phyloP scores from a whole-genome alignment of 73 alveolate genomes.

The Paramecium octaurelia region DNA sequence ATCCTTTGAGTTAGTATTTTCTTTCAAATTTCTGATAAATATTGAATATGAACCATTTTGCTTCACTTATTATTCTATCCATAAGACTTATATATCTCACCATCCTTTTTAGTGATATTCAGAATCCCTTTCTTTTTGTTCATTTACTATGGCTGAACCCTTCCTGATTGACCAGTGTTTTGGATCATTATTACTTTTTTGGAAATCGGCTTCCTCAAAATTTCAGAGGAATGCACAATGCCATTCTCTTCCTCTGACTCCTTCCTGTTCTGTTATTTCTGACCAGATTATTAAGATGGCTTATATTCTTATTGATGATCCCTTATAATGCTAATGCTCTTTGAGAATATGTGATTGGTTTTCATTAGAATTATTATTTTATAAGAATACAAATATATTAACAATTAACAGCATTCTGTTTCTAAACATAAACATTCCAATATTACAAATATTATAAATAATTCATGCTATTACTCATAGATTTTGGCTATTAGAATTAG shows the following conservation, averaged over 20 bases:
- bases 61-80: not conserved
- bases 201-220: not conserved
- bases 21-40: constrained; percentile 1
- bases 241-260: not conserved
- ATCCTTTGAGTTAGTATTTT: not conserved
- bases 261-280: not conserved
- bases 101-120: not conserved
- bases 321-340: not conserved
- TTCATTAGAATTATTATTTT: not conserved
- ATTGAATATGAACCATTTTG: not conserved
- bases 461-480: not conserved
- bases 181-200: not conserved
- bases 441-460: not conserved
- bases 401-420: not conserved
- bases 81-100: not conserved
- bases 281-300: not conserved
- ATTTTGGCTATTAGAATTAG: not conserved
- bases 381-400: not conserved
- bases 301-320: not conserved
- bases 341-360: not conserved
- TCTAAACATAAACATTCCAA: not conserved
- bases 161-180: not conserved
- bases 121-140: not conserved
- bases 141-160: not conserved
- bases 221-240: not conserved